phyloP scores from a whole-genome alignment of 331 rosid genomes.

The Malus hybrid region DNA sequence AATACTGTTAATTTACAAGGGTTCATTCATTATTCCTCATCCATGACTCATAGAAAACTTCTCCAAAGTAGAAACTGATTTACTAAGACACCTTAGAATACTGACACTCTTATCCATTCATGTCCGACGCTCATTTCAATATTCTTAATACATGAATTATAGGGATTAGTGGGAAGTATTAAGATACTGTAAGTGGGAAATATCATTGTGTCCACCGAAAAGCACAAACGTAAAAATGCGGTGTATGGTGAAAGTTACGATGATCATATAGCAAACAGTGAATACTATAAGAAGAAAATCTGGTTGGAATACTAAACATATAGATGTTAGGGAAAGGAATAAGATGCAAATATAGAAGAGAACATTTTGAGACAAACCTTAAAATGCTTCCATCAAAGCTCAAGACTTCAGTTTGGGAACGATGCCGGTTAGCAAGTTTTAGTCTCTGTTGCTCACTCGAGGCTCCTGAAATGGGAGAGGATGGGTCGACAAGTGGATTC shows the following conservation, averaged over 20 bases:
- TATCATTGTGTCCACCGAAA: background rate
- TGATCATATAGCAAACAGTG: background rate
- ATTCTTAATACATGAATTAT: background rate
- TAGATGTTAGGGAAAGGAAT: background rate
- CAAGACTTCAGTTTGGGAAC: conserved; percentile 69
- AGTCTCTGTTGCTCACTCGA: conserved; percentile 53
- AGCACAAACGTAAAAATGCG: background rate
- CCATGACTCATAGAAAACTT: background rate
- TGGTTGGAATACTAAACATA: background rate
- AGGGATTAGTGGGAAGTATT: background rate
- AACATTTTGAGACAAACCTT: conserved; percentile 43
- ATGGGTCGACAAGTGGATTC: conserved; percentile 77
- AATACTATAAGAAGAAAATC: background rate
- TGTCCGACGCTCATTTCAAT: background rate
- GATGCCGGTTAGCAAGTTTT: conserved; percentile 66
- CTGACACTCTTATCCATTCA: background rate
- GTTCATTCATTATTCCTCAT: background rate
- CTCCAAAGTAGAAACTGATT: background rate
- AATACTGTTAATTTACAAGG: background rate
- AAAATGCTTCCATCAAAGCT: conserved; percentile 88
- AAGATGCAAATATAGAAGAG: conserved; percentile 10
- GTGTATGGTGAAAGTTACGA: background rate
- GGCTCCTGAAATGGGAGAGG: conserved; percentile 83
- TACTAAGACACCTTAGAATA: background rate
- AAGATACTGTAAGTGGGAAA: background rate